Percentiles rank a stretch among this genome's conserved stretches.
Conservation (phyloP, 352 stramenopile genomes). For the Blastocystis hominis region DNA sequence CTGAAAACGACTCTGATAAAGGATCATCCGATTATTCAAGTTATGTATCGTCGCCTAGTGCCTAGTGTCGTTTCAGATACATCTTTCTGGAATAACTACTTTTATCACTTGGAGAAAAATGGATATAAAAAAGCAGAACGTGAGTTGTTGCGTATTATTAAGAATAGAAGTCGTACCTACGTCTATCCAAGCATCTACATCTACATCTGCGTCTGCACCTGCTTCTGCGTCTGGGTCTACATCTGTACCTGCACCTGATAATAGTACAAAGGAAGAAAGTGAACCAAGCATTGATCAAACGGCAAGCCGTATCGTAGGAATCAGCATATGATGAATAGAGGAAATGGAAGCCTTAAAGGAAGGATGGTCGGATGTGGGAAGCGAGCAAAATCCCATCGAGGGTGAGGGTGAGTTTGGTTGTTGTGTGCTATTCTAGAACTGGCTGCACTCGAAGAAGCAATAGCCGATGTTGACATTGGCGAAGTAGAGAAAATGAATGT, state of each 20-base stretch:
- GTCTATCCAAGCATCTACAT: too few species aligned
- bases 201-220: too few species aligned
- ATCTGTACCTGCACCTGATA: not conserved
- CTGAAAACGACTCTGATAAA: not conserved
- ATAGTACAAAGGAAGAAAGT: not conserved
- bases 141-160: not conserved
- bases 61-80: not conserved
- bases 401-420: not conserved
- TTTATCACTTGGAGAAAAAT: not conserved
- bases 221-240: not conserved
- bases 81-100: constrained; percentile 1
- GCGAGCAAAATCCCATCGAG: not conserved
- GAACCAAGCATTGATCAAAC: not conserved
- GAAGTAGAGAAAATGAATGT: not conserved
- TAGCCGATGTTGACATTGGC: not conserved
- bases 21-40: constrained; percentile 2
- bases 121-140: not conserved
- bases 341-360: not conserved
- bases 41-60: constrained; percentile 2
- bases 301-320: not conserved
- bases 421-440: not conserved
- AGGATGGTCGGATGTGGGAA: constrained; percentile 1
- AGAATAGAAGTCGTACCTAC: too few species aligned
- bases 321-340: not conserved
- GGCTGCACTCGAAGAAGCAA: too few species aligned